phyloP scores from a whole-genome alignment of 2,329 filamentous ascomycete species.

The Byssochlamys sp. region DNA sequence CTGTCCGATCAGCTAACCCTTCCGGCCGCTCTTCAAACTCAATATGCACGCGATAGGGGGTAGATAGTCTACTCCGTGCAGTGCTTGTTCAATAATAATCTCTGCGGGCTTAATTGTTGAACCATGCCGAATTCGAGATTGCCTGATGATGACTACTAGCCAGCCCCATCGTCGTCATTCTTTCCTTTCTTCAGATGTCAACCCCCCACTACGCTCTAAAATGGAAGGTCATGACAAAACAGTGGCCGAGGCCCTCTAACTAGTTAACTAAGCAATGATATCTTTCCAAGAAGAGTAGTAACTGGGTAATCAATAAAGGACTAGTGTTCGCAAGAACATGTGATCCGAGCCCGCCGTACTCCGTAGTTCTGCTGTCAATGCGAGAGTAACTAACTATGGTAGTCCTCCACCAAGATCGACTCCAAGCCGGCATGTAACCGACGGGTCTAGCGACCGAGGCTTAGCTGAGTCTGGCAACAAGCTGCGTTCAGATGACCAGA shows the following conservation, averaged over 20 bases:
- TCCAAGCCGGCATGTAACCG: neutral
- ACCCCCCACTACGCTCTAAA: neutral
- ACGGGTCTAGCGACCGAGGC: neutral
- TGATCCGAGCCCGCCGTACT: constrained; percentile 10
- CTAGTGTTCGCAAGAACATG: constrained; percentile 7
- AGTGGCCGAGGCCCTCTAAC: neutral
- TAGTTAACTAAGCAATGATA: neutral
- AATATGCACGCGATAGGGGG: neutral
- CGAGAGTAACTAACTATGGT: neutral
- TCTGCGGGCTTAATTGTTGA: neutral
- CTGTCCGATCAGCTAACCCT: neutral
- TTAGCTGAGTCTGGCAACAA: neutral
- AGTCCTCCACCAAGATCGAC: neutral
- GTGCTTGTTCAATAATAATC: too few species aligned
- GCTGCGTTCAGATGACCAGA: neutral
- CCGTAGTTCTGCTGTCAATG: constrained; percentile 2
- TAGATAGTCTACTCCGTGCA: neutral
- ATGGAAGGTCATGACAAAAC: neutral
- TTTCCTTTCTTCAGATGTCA: neutral
- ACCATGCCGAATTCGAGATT: neutral
- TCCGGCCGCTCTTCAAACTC: neutral
- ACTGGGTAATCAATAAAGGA: neutral
- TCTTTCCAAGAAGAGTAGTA: neutral
- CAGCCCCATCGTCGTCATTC: neutral
- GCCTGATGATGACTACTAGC: neutral